A percentile compares a stretch with the other conserved stretches of the same genome.
Evolutionary conservation across 2,329 filamentous ascomycete species (phyloP).

Genomic region (Neocatenulostroma microsporum): DNA sequence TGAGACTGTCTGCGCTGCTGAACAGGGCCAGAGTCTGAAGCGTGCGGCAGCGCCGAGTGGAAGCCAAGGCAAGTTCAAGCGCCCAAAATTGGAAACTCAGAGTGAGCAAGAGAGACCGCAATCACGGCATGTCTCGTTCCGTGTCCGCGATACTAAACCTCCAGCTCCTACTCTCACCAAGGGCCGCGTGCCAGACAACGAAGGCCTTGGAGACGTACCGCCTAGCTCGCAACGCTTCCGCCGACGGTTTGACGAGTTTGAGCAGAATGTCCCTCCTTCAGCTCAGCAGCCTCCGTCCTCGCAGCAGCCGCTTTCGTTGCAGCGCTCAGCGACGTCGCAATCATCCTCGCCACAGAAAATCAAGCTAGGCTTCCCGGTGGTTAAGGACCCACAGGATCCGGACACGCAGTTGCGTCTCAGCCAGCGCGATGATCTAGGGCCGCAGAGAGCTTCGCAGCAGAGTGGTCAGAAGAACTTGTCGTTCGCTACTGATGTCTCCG

Average conservation of each 20-base stretch:
- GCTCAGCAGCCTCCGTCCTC: conserved; percentile 12
- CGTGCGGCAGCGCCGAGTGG: background rate
- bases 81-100: conserved; percentile 10
- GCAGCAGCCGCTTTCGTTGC: no score
- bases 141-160: conserved; percentile 18
- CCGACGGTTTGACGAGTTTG: no score
- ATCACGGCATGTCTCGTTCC: conserved; percentile 18
- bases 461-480: conserved; percentile 5
- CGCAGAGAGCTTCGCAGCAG: conserved; percentile 1
- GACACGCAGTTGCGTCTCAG: conserved; percentile 57
- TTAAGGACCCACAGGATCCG: conserved; percentile 66
- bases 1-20: conserved; percentile 1
- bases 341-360: conserved; percentile 35
- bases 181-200: conserved; percentile 7
- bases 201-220: conserved; percentile 8
- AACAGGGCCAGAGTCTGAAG: conserved; percentile 3
- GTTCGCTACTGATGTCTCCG: conserved; percentile 4
- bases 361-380: conserved; percentile 60
- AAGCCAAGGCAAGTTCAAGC: conserved; percentile 19
- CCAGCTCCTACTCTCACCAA: conserved; percentile 1
- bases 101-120: conserved; percentile 3
- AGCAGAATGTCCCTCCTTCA: conserved; percentile 5
- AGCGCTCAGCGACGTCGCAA: conserved; percentile 20
- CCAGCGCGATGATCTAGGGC: conserved; percentile 44
- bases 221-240: conserved; percentile 4